Percentiles rank a stretch among this genome's conserved stretches.
These are phyloP conservation scores for Ormosia semicastrata DNA, from an alignment of 306 rosid genomes.

Conservation along the genomic window DNA sequence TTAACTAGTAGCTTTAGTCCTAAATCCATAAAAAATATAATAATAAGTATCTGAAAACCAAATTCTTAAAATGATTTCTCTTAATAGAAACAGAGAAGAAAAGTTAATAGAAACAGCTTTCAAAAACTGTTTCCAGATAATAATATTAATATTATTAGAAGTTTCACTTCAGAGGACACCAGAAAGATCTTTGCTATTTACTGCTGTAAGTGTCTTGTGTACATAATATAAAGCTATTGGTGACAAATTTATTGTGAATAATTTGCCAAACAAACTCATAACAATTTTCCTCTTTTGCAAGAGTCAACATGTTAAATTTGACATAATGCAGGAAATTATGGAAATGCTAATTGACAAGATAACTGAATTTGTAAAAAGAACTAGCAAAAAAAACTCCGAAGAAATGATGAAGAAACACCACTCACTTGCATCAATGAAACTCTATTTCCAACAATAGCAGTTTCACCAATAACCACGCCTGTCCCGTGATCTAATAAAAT, in stretches of 20 bases:
- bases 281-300: constrained; percentile 5
- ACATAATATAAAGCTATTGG: constrained; percentile 5
- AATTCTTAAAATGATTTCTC: background rate
- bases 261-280: no score
- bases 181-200: background rate
- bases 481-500: constrained; percentile 94
- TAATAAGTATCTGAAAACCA: background rate
- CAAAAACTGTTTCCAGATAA: background rate
- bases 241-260: background rate
- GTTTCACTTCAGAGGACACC: background rate
- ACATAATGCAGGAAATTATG: constrained; percentile 6
- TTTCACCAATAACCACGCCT: constrained; percentile 97
- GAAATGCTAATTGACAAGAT: constrained; percentile 3
- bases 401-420: constrained; percentile 25
- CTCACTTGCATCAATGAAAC: constrained; percentile 96
- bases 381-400: constrained; percentile 5
- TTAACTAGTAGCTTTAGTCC: background rate
- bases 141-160: background rate
- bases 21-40: background rate
- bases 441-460: constrained; percentile 88
- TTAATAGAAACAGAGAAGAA: background rate
- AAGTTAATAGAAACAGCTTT: background rate
- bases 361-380: constrained; percentile 1
- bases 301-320: background rate
- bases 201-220: background rate